Evolutionary conservation across 2,329 filamentous ascomycete genomes (phyloP).

Genomic region (Emericellopsis atlantica): DNA sequence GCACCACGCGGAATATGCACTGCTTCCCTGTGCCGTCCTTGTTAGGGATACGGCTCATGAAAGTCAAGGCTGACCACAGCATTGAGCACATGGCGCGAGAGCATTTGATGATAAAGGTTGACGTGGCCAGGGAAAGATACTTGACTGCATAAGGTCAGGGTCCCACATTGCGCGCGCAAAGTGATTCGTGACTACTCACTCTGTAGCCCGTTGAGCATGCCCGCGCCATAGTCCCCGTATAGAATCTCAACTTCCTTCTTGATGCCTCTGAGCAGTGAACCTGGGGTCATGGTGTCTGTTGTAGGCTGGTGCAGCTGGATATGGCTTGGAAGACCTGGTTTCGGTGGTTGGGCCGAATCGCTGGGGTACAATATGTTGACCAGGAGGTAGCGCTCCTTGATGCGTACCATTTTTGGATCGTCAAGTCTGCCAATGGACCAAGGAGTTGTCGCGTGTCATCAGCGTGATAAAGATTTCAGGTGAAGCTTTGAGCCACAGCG

Average conservation of each 20-base stretch:
- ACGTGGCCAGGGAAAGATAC: constrained; percentile 85
- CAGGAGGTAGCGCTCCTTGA: constrained; percentile 94
- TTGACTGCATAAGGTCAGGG: constrained; percentile 49
- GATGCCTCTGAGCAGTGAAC: constrained; percentile 55
- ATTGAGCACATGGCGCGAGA: constrained; percentile 73
- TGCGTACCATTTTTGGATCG: constrained; percentile 61
- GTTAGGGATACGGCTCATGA: constrained; percentile 58
- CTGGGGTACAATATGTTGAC: constrained; percentile 84
- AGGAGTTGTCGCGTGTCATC: background rate
- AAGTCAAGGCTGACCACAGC: constrained; percentile 80
- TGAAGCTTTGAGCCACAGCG: background rate
- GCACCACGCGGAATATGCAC: constrained; percentile 74
- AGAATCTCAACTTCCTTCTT: constrained; percentile 56
- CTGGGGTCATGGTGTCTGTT: constrained; percentile 54
- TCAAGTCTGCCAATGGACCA: background rate
- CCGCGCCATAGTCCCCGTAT: constrained; percentile 83
- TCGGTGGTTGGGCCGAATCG: constrained; percentile 21
- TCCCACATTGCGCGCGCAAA: background rate
- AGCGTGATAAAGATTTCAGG: background rate
- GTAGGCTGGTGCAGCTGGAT: constrained; percentile 72
- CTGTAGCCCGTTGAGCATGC: constrained; percentile 15
- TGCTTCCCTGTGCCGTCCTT: constrained; percentile 43
- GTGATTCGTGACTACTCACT: background rate
- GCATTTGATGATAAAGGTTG: constrained; percentile 81
- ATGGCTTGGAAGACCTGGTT: constrained; percentile 38